These are phyloP conservation scores for Talaromyces wortmannii DNA, from an alignment of 495 filamentous ascomycete genomes.

Conservation along the genomic window DNA sequence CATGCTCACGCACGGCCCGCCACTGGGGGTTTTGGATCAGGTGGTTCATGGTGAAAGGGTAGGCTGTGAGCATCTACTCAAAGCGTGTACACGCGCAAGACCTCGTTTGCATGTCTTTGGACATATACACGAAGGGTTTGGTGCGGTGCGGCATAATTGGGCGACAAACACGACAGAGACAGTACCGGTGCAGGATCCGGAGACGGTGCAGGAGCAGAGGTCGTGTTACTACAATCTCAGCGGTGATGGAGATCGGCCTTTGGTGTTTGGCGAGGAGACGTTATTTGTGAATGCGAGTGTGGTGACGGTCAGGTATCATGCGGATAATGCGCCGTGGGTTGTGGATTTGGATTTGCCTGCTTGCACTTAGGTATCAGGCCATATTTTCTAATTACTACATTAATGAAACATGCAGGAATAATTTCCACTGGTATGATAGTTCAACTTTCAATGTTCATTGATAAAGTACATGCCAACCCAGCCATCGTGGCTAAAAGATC, in stretches of 20 bases:
- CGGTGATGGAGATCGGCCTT: conserved; percentile 14
- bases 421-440: no score
- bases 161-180: conserved; percentile 13
- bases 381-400: no score
- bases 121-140: conserved; percentile 66
- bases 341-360: conserved; percentile 55
- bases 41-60: conserved; percentile 17
- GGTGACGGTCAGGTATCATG: conserved; percentile 39
- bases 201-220: conserved; percentile 32
- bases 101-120: conserved; percentile 54
- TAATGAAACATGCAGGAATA: no score
- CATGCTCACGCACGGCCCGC: conserved; percentile 70
- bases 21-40: conserved; percentile 49
- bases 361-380: neutral
- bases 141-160: conserved; percentile 57
- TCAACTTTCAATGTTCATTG: no score
- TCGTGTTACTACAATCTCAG: conserved; percentile 39
- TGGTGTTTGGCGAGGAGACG: conserved; percentile 50
- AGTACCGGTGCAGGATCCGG: conserved; percentile 20
- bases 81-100: conserved; percentile 33
- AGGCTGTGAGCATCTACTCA: conserved; percentile 40
- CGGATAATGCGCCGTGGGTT: conserved; percentile 53
- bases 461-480: no score
- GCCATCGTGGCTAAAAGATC: no score
- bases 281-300: conserved; percentile 70